Evolutionary conservation across 495 filamentous ascomycete genomes (phyloP), one percentile per base, ranked within the genome.

Genomic region (Hypoxylon perforatum): DNA sequence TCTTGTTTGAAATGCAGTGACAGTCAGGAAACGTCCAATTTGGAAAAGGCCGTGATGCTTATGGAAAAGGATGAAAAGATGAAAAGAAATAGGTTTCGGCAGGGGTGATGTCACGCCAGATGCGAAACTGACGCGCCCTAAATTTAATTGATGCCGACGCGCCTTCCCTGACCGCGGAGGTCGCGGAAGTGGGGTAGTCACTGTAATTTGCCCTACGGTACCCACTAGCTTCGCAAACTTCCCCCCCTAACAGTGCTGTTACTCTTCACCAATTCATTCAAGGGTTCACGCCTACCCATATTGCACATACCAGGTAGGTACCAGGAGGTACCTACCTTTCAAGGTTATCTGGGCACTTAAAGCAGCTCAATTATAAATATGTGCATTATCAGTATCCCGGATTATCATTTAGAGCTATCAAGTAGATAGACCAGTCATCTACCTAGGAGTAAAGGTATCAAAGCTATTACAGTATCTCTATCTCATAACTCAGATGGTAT

Each of bases 401-500:
- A 28, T 28, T 3, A 28, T 28, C 25, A 3, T 28, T 3, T 28
- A 7, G 7, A 28, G 25, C 25, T 28, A 28, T 28, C 25, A 28
- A 7, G 7, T 28, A 28, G 25, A 33, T 60, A 7, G 36, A 60
- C 18, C 25, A 51, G 18, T n/a, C n/a, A n/a, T n/a, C 33, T 50
- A 15, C 33, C 45, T 7, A 41, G 17, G 30, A 14, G 25, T 33
- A 17, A n/a, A 35, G 30, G 30, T 38, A 33, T 50, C 9, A 48
- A 42, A 55, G 17, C 21, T 3, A 39, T 19, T 22, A 46, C 15
- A 15, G 3, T 7, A 7, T 28, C 25, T 28, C 25, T 28, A 28
- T 28, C 25, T 3, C 3, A 28, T n/a, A 15, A 25, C n/a, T 81
- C 65, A 89, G 21, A 77, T 82, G 35, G 81, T 87, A 71, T 86